Percentiles rank a stretch among this genome's conserved stretches.
phyloP scores from a whole-genome alignment of 257 asterid species.

The Schizonepeta tenuifolia region DNA sequence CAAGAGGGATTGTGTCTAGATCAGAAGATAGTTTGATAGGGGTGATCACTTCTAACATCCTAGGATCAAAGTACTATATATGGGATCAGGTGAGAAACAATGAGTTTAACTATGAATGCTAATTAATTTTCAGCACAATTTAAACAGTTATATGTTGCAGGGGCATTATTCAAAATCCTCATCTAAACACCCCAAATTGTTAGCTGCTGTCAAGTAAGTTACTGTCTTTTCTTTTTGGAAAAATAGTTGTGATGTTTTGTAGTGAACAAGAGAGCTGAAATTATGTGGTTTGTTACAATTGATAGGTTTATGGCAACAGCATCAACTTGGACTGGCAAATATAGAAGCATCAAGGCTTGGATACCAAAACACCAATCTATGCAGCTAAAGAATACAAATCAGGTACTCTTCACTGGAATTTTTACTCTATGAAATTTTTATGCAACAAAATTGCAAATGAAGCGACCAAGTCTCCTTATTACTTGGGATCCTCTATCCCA shows the following conservation, averaged over 20 bases:
- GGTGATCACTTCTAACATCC: conserved; percentile 61
- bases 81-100: conserved; percentile 71
- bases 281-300: conserved; percentile 17
- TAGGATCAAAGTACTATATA: conserved; percentile 82
- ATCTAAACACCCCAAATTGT: conserved; percentile 57
- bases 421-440: no score
- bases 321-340: conserved; percentile 81
- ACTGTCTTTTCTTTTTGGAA: neutral
- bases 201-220: conserved; percentile 75
- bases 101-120: neutral
- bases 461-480: no score
- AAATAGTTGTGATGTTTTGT: neutral
- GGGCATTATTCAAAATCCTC: conserved; percentile 49
- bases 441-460: neutral
- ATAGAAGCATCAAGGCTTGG: conserved; percentile 90
- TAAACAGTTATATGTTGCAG: conserved; percentile 44
- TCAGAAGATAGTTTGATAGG: conserved; percentile 79
- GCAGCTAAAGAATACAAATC: conserved; percentile 82
- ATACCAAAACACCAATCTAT: conserved; percentile 85
- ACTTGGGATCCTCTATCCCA: no score
- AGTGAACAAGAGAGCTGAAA: no score
- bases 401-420: no score
- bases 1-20: conserved; percentile 46
- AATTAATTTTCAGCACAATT: neutral
- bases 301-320: conserved; percentile 71